Conservation (phyloP, 441 rosid species). For the Gossypium aridum region DNA sequence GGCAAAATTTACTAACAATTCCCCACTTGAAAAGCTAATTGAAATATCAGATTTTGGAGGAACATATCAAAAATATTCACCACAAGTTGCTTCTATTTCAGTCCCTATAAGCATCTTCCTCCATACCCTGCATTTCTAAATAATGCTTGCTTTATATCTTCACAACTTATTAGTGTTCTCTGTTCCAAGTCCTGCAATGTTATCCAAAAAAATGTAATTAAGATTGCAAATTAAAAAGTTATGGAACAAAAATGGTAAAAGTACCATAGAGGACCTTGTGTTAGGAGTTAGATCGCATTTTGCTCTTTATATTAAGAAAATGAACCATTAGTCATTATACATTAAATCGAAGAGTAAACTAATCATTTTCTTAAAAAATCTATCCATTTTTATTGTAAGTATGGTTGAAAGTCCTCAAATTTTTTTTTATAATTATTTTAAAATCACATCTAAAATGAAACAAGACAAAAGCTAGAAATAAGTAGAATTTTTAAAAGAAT, state of each 20-base stretch:
- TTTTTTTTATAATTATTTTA: too few relatives aligned
- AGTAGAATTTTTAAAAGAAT: too few relatives aligned
- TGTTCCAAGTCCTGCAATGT: constrained; percentile 39
- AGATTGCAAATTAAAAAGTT: background rate
- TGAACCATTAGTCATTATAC: too few relatives aligned
- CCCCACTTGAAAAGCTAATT: constrained; percentile 11
- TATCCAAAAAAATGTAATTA: background rate
- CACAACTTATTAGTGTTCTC: constrained; percentile 41
- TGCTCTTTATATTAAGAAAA: too few relatives aligned
- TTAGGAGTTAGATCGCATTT: too few relatives aligned
- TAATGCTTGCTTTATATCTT: constrained; percentile 82
- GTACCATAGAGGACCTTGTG: too few relatives aligned
- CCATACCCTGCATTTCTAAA: constrained; percentile 91
- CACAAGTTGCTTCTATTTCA: constrained; percentile 1
- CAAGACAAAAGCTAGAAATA: too few relatives aligned
- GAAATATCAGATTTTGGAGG: constrained; percentile 12
- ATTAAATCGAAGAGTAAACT: too few relatives aligned
- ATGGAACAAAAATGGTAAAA: background rate
- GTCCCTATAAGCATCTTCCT: constrained; percentile 64
- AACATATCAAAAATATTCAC: background rate
- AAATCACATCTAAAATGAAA: too few relatives aligned
- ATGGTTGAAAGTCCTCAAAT: too few relatives aligned
- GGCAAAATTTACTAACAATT: constrained; percentile 12
- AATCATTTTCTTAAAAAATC: too few relatives aligned
- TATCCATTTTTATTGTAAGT: too few relatives aligned